Evolutionary conservation across 495 filamentous ascomycete genomes (phyloP).

Genomic region (Tuber borchii): DNA sequence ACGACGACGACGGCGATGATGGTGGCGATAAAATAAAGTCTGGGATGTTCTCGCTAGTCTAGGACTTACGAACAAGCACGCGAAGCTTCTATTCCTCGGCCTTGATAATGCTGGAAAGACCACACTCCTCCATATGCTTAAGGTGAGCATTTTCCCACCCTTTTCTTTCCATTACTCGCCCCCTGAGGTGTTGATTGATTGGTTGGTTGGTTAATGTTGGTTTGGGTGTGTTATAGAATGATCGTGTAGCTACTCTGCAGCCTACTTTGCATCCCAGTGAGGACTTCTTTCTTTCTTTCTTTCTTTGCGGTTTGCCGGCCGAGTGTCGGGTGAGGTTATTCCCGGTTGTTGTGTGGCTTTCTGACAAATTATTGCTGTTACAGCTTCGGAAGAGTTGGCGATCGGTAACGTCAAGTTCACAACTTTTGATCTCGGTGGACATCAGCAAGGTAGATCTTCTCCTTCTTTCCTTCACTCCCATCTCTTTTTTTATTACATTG

Average conservation of each 20-base stretch:
- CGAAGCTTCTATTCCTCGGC: constrained; percentile 86
- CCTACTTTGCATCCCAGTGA: constrained; percentile 84
- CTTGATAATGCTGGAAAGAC: constrained; percentile 99
- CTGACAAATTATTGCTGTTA: constrained; percentile 37
- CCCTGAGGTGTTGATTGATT: not conserved
- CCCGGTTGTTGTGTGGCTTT: not conserved
- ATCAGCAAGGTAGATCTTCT: constrained; percentile 73
- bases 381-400: constrained; percentile 89
- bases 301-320: constrained; percentile 8
- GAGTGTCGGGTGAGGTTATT: not conserved
- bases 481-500: not conserved
- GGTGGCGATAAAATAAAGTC: constrained; percentile 51
- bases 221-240: constrained; percentile 55
- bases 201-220: constrained; percentile 18
- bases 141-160: constrained; percentile 53
- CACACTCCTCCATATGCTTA: constrained; percentile 84
- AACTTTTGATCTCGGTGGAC: constrained; percentile 93
- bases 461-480: not conserved
- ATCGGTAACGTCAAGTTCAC: constrained; percentile 97
- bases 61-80: constrained; percentile 93
- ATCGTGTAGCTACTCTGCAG: constrained; percentile 86
- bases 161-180: not conserved
- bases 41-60: constrained; percentile 86
- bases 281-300: constrained; percentile 40
- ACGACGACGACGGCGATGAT: not conserved